These are phyloP conservation scores for Magnusiomyces paraingens DNA, from an alignment of 1,139 yeast species.

Conservation along the genomic window DNA sequence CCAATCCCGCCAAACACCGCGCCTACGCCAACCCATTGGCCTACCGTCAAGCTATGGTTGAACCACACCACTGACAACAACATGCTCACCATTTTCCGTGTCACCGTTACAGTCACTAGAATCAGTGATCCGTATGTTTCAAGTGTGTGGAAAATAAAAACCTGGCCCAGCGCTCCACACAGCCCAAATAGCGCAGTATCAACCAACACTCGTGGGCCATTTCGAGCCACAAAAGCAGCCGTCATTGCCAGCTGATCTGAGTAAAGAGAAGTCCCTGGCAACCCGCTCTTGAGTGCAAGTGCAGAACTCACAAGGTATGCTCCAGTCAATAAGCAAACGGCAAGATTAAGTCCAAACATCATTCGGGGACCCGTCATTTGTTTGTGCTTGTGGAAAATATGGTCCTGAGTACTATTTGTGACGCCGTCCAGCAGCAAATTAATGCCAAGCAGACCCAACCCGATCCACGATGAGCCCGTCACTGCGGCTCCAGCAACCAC, in stretches of 20 bases:
- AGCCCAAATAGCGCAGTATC: constrained; percentile 64
- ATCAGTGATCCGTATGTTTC: constrained; percentile 80
- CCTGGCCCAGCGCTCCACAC: constrained; percentile 88
- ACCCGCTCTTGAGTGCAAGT: constrained; percentile 37
- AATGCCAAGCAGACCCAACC: constrained; percentile 50
- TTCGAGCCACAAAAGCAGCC: background rate
- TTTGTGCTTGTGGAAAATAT: constrained; percentile 49
- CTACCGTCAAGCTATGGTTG: constrained; percentile 57
- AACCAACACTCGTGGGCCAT: constrained; percentile 45
- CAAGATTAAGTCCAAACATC: constrained; percentile 74
- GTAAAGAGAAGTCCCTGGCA: background rate
- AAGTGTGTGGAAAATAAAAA: constrained; percentile 78
- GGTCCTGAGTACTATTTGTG: constrained; percentile 90
- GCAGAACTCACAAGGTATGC: constrained; percentile 44
- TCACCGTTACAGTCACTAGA: constrained; percentile 87
- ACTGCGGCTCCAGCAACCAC: constrained; percentile 20
- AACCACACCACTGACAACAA: constrained; percentile 77
- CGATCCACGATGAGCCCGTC: constrained; percentile 36
- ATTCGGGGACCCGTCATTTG: constrained; percentile 70
- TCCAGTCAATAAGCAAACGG: constrained; percentile 39
- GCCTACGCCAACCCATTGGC: constrained; percentile 73
- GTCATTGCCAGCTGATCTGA: background rate
- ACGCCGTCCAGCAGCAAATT: constrained; percentile 83
- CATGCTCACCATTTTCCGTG: constrained; percentile 95
- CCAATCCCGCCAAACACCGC: constrained; percentile 80